Evolutionary conservation across 768 basidiomycete genomes (phyloP).

Genomic region (Neoboletus magnificus): DNA sequence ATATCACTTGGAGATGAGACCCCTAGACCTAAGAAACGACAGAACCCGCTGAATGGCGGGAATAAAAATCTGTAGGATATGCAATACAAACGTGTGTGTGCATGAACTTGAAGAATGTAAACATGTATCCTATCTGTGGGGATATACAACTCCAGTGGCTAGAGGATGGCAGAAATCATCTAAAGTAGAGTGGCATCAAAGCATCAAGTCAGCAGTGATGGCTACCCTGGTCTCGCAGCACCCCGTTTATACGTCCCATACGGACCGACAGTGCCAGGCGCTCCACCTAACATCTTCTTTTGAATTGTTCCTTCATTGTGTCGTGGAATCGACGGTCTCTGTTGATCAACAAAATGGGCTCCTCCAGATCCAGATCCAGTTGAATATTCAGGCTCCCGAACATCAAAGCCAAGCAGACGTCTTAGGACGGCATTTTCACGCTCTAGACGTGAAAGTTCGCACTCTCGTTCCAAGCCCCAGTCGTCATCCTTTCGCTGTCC

Average conservation of each 20-base stretch:
- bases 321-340: conserved; percentile 11
- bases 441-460: conserved; percentile 83
- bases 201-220: background rate
- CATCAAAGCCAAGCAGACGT: conserved; percentile 58
- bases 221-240: conserved; percentile 14
- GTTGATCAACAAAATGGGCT: conserved; percentile 10
- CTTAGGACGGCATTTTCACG: conserved; percentile 83
- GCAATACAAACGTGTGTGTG: background rate
- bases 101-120: background rate
- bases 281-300: conserved; percentile 32
- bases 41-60: background rate
- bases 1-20: background rate
- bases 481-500: conserved; percentile 52
- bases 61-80: background rate
- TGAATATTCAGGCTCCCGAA: conserved; percentile 21
- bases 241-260: conserved; percentile 44
- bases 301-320: conserved; percentile 11
- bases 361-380: background rate
- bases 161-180: background rate
- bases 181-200: background rate
- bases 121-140: background rate
- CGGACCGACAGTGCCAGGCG: conserved; percentile 38
- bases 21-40: background rate
- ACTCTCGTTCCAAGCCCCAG: conserved; percentile 83
- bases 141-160: background rate